Base-by-base conservation (phyloP, 305 asterid genomes). In the Ajuga reptans region DNA sequence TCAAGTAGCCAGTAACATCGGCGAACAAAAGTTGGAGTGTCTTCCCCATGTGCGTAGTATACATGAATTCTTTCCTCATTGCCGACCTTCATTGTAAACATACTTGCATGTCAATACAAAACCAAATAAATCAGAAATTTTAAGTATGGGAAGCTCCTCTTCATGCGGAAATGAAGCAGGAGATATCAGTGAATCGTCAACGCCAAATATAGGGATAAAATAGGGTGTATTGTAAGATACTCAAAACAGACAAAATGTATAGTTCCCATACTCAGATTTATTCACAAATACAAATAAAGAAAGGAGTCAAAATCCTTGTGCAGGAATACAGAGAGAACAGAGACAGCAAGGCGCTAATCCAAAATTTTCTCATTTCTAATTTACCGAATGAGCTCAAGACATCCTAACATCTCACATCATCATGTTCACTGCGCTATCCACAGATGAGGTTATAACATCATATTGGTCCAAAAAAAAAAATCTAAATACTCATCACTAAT, bases 1-100 rank as follows among this genome's bases (percentile, higher is more conserved):
- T 93, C 97, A 64, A 93, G 96, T 59, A 93, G 87, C 99, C 99
- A 93, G 81, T 91, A 93, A 78, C 99, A 93, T 86, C 99, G 87
- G 72, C 99, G 96, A 60, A 91, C 99, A 83, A 93, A 91, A 64
- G 97, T 93, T 39, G 92, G 81, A 57, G 75, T 83, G 75, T 84
- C 95, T 82, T 91, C 95, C 66, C 99, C 99, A 75, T 91, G 99
- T 60, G 99, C 99, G 80, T 93, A 93, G 88, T 93, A 93, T 64
- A 91, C 99, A 87, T 93, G 97, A 78, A 93, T 93, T 76, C 96
- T 83, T 80, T 93, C 97, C 54, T 93, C 96, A 51, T 91, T 78
- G 68, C 99, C 97, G 52, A 93, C 96, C 99, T 93, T 82, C 61
- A 68, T 53, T 53, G 77, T 68, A 62, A 73, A 3, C 69, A 65